Evolutionary conservation across 2,329 filamentous ascomycete species (phyloP), one percentile per base, ranked within the genome.

Genomic region (Bertia moriformis): DNA sequence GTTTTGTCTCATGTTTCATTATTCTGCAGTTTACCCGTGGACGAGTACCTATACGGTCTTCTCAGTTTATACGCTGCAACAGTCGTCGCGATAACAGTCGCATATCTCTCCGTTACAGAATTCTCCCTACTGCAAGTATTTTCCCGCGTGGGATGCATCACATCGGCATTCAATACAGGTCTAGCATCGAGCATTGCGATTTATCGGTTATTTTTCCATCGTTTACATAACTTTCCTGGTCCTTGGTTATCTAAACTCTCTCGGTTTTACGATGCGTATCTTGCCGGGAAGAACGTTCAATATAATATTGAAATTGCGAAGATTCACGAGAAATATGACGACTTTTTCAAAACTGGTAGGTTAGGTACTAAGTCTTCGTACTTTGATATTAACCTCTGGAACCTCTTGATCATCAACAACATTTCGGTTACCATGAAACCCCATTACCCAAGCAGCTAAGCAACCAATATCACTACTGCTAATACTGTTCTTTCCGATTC

Each of bases 341-440:
- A 51, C n/a, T 50, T 54, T 40, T 51, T 62, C 0, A 48, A 59
- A 4, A 46, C 56, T 14, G 59, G 59, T 3, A 49, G 56, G 2
- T 51, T 49, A 5, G 51, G n/a, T n/a, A n/a, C n/a, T n/a, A n/a
- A n/a, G n/a, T n/a, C n/a, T n/a, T n/a, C n/a, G n/a, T n/a, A n/a
- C n/a, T n/a, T n/a, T n/a, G n/a, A n/a, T n/a, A n/a, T n/a, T n/a
- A n/a, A n/a, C n/a, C n/a, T n/a, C n/a, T n/a, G n/a, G n/a, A n/a
- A n/a, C n/a, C n/a, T n/a, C n/a, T n/a, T n/a, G n/a, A n/a, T n/a
- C n/a, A n/a, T n/a, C n/a, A n/a, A n/a, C n/a, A n/a, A n/a, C n/a
- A n/a, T n/a, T n/a, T n/a, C n/a, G n/a, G n/a, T n/a, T n/a, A n/a
- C n/a, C n/a, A n/a, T n/a, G n/a, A n/a, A n/a, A n/a, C n/a, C n/a